phyloP scores from a whole-genome alignment of 2,329 filamentous ascomycete species.

The Colletotrichum tabaci region DNA sequence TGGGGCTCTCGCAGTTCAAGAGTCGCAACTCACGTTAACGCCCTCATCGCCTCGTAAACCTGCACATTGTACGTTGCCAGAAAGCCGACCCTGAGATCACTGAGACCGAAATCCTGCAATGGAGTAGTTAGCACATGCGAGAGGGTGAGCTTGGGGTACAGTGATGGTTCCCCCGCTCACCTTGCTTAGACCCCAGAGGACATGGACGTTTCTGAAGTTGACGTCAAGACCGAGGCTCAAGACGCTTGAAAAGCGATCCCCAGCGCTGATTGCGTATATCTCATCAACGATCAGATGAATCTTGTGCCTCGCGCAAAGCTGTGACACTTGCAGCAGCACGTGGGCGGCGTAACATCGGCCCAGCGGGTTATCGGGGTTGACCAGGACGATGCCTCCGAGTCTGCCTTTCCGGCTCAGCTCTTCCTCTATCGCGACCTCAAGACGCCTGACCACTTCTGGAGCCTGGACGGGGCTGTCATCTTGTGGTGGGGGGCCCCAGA shows the following conservation, averaged over 20 bases:
- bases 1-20: not conserved
- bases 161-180: not conserved
- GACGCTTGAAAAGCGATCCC: slow-evolving; percentile 20
- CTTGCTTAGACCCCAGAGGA: slow-evolving; percentile 30
- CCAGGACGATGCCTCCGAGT: slow-evolving; percentile 7
- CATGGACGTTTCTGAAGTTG: slow-evolving; percentile 25
- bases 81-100: not conserved
- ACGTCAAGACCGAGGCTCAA: slow-evolving; percentile 24
- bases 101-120: slow-evolving; percentile 25
- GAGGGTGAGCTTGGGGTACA: not conserved
- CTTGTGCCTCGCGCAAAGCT: slow-evolving; percentile 19
- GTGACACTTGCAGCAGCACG: slow-evolving; percentile 17
- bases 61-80: slow-evolving; percentile 29
- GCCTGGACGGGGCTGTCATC: not conserved
- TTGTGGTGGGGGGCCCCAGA: not conserved
- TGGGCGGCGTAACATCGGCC: slow-evolving; percentile 29
- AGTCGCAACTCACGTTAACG: slow-evolving; percentile 6
- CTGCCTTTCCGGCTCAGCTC: slow-evolving; percentile 7
- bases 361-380: slow-evolving; percentile 25
- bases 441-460: not conserved
- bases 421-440: slow-evolving; percentile 7
- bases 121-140: not conserved
- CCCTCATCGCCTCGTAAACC: slow-evolving; percentile 9
- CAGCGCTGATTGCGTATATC: slow-evolving; percentile 17
- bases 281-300: slow-evolving; percentile 32